A percentile compares a stretch with the other conserved stretches of the same genome.
Evolutionary conservation across 1,139 yeast species (phyloP).

Genomic region (Sugiyamaella pinicola): DNA sequence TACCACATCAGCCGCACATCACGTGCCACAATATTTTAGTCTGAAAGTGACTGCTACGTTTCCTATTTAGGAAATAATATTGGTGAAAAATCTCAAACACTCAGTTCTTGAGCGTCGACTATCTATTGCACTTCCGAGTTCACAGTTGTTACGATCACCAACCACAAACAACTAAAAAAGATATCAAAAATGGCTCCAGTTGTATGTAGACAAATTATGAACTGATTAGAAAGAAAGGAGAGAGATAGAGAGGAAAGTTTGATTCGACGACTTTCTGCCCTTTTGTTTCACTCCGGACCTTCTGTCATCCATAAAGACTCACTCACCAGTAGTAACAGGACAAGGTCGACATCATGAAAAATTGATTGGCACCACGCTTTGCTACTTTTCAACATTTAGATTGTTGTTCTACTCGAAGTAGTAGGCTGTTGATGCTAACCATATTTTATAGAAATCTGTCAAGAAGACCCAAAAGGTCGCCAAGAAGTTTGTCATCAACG

Average conservation of each 20-base stretch:
- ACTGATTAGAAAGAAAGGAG: slow-evolving; percentile 27
- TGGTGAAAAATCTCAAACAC: background rate
- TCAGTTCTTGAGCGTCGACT: background rate
- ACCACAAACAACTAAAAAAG: slow-evolving; percentile 1
- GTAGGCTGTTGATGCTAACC: slow-evolving; percentile 49
- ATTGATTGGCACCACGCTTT: slow-evolving; percentile 27
- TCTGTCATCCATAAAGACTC: slow-evolving; percentile 11
- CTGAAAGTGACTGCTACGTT: slow-evolving; percentile 2
- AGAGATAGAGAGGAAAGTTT: slow-evolving; percentile 27
- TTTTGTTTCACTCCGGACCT: slow-evolving; percentile 34
- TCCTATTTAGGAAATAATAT: slow-evolving; percentile 13
- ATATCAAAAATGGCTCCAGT: slow-evolving; percentile 81
- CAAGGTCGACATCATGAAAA: slow-evolving; percentile 20
- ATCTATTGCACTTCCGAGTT: background rate
- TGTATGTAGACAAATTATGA: slow-evolving; percentile 54
- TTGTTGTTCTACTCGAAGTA: slow-evolving; percentile 38
- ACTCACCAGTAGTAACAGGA: slow-evolving; percentile 12
- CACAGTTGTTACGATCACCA: slow-evolving; percentile 3
- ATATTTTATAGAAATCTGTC: slow-evolving; percentile 57
- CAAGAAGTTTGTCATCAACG: slow-evolving; percentile 94
- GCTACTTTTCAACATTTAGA: slow-evolving; percentile 31
- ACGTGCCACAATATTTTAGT: background rate
- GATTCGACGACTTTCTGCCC: slow-evolving; percentile 26
- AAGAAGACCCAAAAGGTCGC: slow-evolving; percentile 47
- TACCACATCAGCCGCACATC: background rate